These are phyloP conservation scores for Geotrichum citri-aurantii DNA, from an alignment of 1,139 yeast genomes.

Conservation along the genomic window DNA sequence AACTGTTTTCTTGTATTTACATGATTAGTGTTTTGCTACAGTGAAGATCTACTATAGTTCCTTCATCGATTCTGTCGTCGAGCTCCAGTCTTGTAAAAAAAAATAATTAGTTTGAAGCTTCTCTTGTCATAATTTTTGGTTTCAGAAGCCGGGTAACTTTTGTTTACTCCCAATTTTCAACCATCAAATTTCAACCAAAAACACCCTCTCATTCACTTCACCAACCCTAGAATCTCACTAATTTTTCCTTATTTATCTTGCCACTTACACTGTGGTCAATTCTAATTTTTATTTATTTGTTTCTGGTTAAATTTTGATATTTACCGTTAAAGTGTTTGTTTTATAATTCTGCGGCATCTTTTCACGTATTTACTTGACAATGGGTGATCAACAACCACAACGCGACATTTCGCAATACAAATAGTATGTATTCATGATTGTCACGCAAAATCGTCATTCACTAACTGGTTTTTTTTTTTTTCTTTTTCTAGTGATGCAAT, in stretches of 20 bases:
- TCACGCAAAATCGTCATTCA: neutral
- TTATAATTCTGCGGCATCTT: neutral
- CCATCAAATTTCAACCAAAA: neutral
- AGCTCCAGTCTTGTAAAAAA: no score
- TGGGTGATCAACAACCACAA: constrained; percentile 20
- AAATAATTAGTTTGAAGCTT: no score
- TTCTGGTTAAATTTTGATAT: neutral
- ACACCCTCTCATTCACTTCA: neutral
- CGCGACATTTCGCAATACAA: constrained; percentile 28
- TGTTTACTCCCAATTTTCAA: neutral
- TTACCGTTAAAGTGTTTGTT: neutral
- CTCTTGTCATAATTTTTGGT: no score
- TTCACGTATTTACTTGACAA: constrained; percentile 6
- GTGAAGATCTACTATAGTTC: no score
- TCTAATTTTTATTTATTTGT: neutral
- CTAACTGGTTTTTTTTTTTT: constrained; percentile 8
- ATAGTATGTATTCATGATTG: constrained; percentile 22
- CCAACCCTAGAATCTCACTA: neutral
- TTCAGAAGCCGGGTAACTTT: neutral
- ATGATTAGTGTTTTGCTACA: no score
- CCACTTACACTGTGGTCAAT: neutral
- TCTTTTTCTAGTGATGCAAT: constrained; percentile 33
- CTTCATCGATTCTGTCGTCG: no score
- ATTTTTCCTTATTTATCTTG: neutral
- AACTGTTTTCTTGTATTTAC: no score